Evolutionary conservation across 306 rosid species (phyloP), one percentile per base, ranked within the genome.

Genomic region (Crotalaria pallida): DNA sequence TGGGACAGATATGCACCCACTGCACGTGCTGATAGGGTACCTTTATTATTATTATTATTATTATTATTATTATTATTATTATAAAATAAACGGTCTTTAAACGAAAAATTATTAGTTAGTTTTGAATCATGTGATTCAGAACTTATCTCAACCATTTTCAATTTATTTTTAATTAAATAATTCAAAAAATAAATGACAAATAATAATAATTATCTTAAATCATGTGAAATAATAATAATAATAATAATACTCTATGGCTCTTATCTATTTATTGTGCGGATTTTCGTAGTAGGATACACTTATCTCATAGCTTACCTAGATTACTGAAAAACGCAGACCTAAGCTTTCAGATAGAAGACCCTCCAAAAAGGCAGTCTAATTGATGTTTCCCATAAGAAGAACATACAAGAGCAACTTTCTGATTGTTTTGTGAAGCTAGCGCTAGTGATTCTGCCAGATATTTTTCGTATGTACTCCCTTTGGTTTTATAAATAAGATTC

Each of bases 1-100:
- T 87, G 96, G 90, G 81, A 79, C 88, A 87, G 88, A 88, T 72
- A 57, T 63, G 80, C 82, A 87, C 67, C 79, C 81, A n/a, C n/a
- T n/a, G n/a, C n/a, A 82, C 85, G 31, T 64, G 8, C 43, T n/a
- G n/a, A n/a, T n/a, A 64, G 23, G 19, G 8, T 55, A 51, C 71
- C 41, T 8, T 31, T 43, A 52, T 69, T n/a, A n/a, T n/a, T n/a
- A n/a, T n/a, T n/a, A n/a, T n/a, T n/a, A n/a, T n/a, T n/a, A n/a
- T n/a, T n/a, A n/a, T n/a, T n/a, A n/a, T n/a, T n/a, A n/a, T n/a
- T n/a, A n/a, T n/a, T n/a, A n/a, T n/a, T n/a, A n/a, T n/a, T n/a
- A n/a, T n/a, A n/a, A n/a, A n/a, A n/a, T n/a, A n/a, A n/a, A n/a
- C n/a, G n/a, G n/a, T n/a, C n/a, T n/a, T n/a, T n/a, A n/a, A n/a